phyloP scores from a whole-genome alignment of 2,329 filamentous ascomycete genomes.

The Lachnellula subtilissima region DNA sequence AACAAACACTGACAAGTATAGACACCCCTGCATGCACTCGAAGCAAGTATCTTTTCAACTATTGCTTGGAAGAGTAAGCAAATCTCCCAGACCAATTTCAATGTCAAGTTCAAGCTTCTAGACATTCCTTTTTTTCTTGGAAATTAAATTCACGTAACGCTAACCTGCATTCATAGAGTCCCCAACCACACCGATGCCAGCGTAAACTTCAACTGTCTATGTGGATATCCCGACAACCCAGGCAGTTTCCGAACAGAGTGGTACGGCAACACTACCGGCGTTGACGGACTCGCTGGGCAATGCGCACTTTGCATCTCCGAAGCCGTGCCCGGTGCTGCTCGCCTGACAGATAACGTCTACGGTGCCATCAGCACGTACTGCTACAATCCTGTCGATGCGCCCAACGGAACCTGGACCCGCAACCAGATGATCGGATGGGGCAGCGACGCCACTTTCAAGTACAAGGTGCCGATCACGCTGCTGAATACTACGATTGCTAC shows the following conservation, averaged over 20 bases:
- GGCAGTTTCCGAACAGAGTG: background rate
- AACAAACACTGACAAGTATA: background rate
- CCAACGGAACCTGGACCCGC: background rate
- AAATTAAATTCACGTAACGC: no score
- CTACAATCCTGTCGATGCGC: background rate
- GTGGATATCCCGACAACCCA: background rate
- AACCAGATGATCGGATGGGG: background rate
- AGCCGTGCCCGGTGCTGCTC: background rate
- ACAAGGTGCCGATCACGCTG: background rate
- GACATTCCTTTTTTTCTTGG: no score
- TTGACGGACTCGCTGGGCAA: background rate
- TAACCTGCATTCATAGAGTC: background rate
- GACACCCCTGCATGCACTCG: background rate
- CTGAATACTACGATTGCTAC: background rate
- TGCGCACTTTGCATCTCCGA: background rate
- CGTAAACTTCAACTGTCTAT: background rate
- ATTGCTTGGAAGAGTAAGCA: background rate
- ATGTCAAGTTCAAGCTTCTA: no score
- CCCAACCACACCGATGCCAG: background rate
- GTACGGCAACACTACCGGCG: background rate
- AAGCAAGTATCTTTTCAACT: background rate
- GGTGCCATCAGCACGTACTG: background rate
- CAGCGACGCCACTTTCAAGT: background rate
- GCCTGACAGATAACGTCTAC: background rate
- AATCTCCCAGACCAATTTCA: no score